Percentiles rank a stretch among this genome's conserved stretches.
phyloP scores from a whole-genome alignment of 805 yeast species.

The Yarrowia hollandica region DNA sequence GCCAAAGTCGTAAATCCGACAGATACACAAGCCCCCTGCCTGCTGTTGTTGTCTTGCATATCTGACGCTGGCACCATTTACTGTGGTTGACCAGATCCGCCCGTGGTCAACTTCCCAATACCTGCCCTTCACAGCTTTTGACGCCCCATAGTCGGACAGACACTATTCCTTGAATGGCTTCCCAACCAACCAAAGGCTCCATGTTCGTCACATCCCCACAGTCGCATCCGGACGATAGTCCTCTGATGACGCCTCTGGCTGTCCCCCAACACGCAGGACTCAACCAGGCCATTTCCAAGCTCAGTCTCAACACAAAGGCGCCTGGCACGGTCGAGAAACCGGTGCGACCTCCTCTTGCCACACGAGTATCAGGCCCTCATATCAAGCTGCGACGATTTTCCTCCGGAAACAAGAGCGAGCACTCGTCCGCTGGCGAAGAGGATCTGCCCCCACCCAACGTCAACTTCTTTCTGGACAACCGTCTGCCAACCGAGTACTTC shows the following conservation, averaged over 20 bases:
- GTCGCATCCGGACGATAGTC: slow-evolving; percentile 21
- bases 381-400: slow-evolving; percentile 25
- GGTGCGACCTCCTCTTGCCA: slow-evolving; percentile 21
- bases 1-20: neutral
- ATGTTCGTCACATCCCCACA: slow-evolving; percentile 19
- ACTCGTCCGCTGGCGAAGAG: slow-evolving; percentile 34
- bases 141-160: no score
- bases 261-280: slow-evolving; percentile 9
- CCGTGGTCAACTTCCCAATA: slow-evolving; percentile 18
- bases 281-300: slow-evolving; percentile 20
- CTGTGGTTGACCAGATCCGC: slow-evolving; percentile 8
- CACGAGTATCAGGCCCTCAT: slow-evolving; percentile 17
- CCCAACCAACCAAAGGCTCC: neutral
- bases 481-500: slow-evolving; percentile 80
- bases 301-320: slow-evolving; percentile 19
- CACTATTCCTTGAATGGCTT: neutral
- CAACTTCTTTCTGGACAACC: slow-evolving; percentile 31
- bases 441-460: slow-evolving; percentile 45
- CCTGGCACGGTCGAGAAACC: slow-evolving; percentile 14
- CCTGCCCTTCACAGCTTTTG: neutral
- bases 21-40: slow-evolving; percentile 16
- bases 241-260: slow-evolving; percentile 16
- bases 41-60: slow-evolving; percentile 22
- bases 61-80: slow-evolving; percentile 21
- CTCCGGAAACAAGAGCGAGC: slow-evolving; percentile 3